Base-by-base conservation (phyloP, 208 protist species). In the Angomonas ambiguus region DNA sequence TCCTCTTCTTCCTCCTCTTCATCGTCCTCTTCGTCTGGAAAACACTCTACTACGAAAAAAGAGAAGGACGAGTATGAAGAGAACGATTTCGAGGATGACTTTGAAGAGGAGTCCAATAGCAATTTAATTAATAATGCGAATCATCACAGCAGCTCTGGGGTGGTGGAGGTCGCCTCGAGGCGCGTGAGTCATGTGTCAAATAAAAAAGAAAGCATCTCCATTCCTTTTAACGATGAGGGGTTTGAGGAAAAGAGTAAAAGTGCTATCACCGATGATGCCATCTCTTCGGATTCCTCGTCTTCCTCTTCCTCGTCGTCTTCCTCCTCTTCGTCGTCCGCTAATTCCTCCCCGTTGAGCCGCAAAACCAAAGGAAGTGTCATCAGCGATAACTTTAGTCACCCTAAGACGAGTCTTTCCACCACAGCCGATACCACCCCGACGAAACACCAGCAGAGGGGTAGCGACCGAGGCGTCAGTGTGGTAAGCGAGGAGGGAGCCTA, bases 221-320 rank as follows among this genome's bases (percentile, higher is more conserved):
- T n/a, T n/a, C n/a, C n/a, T n/a, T n/a, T n/a, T n/a, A n/a, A n/a
- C 38, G 38, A 45, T n/a, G 38, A 45, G 8, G 38, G 16, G 11
- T 45, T 45, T 45, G 38, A 45, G 38, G 38, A 45, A 16, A 16
- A 45, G 38, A 45, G 38, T 16, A 45, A 45, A 45, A 45, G 38
- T 45, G 16, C 8, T 45, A 16, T 45, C 11, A 45, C 16, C 11
- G 24, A 56, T 11, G 18, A 18, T 11, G 58, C 22, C 31, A 10
- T 38, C 8, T 33, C 33, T 4, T 5, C 13, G 28, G 24, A 62
- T 32, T 35, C 64, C 20, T 61, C 25, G n/a, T 61, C 49, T n/a
- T 24, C 55, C 27, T 67, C 49, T 33, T 67, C 41, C 0, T 60
- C 59, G 35, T 45, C 48, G 35, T 49, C 42, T 11, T 48, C 60